Conservation (phyloP, 495 filamentous ascomycete genomes). For the Schizothecium vesticola region DNA sequence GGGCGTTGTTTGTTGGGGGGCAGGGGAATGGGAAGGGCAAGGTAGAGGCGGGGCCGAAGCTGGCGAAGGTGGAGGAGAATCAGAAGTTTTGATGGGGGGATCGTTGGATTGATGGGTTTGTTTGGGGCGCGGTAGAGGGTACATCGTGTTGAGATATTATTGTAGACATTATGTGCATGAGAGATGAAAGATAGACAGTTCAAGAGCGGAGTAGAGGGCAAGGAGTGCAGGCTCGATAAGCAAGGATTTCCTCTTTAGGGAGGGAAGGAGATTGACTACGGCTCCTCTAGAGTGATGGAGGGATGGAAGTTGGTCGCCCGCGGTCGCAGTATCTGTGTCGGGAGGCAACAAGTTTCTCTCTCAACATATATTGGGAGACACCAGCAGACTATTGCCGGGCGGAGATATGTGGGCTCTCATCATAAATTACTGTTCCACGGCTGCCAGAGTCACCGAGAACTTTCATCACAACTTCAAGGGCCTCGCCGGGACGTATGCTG, state of each 20-base stretch:
- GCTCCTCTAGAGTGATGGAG: neutral
- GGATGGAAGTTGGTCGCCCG: neutral
- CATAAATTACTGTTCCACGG: too few relatives aligned
- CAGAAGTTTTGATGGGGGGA: neutral
- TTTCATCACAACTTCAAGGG: too few relatives aligned
- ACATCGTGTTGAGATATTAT: neutral
- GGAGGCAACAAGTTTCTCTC: too few relatives aligned
- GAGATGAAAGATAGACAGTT: neutral
- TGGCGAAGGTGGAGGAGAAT: neutral
- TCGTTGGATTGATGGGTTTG: neutral
- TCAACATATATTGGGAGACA: too few relatives aligned
- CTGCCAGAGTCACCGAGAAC: too few relatives aligned
- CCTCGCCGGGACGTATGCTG: too few relatives aligned
- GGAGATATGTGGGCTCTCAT: too few relatives aligned
- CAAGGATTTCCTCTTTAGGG: neutral
- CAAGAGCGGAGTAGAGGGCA: neutral
- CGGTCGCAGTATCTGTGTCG: too few relatives aligned
- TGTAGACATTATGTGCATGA: neutral
- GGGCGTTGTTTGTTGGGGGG: constrained; percentile 56
- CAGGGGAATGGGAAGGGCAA: constrained; percentile 9
- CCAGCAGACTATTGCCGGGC: too few relatives aligned
- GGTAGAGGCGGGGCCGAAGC: neutral
- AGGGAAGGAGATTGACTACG: too few relatives aligned
- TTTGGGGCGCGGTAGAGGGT: neutral
- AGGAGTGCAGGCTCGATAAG: neutral